Conservation (phyloP, 495 filamentous ascomycete species). For the Tuber microsphaerosporum region DNA sequence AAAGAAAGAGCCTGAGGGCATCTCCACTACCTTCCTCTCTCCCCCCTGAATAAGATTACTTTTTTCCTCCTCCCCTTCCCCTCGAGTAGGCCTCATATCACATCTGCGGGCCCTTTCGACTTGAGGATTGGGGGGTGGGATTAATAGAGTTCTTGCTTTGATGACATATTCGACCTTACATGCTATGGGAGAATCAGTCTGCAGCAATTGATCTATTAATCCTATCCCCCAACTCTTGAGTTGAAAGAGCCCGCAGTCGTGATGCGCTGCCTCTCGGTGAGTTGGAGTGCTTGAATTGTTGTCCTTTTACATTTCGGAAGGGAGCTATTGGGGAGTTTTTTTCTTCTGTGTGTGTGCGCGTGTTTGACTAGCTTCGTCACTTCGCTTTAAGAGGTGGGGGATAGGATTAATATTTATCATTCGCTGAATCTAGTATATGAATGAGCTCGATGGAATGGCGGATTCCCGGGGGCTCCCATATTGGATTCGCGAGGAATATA, state of each 20-base stretch:
- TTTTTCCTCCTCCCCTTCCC: background rate
- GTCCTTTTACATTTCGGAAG: background rate
- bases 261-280: background rate
- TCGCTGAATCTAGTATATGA: background rate
- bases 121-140: background rate
- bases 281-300: background rate
- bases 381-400: background rate
- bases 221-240: slow-evolving; percentile 4
- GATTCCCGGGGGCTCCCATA: background rate
- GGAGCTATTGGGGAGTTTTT: background rate
- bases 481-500: background rate
- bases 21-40: background rate
- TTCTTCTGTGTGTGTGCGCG: background rate
- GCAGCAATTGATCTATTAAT: background rate
- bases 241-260: background rate
- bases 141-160: background rate
- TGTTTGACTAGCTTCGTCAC: background rate
- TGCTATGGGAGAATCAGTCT: background rate
- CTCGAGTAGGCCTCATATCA: background rate
- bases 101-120: background rate
- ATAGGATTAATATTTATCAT: background rate
- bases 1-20: background rate
- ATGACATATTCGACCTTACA: background rate
- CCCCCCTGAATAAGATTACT: background rate
- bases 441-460: background rate